Percentiles rank a stretch among this genome's conserved stretches.
Evolutionary conservation across 192 early-diverging fungal genomes (phyloP).

Genomic region (Coemansia sp.): DNA sequence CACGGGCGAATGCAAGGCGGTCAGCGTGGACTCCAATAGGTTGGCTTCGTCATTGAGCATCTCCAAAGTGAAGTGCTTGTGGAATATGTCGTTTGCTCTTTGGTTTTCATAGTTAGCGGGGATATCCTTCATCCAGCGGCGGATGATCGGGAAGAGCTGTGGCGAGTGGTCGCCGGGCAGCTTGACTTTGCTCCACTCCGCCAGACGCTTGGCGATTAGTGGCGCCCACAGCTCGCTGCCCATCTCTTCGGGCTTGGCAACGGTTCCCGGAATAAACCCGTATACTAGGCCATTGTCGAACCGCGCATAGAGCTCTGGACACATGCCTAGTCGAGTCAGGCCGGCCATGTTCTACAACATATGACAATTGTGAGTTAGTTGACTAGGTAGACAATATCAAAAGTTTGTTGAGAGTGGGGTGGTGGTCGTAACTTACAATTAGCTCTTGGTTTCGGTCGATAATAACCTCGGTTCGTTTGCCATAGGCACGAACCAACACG

Average conservation of each 20-base stretch:
- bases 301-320: constrained; percentile 79
- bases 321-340: constrained; percentile 68
- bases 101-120: constrained; percentile 29
- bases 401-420: neutral
- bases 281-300: constrained; percentile 95
- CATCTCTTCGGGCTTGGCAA: constrained; percentile 77
- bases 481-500: constrained; percentile 87
- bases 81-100: constrained; percentile 33
- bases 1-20: constrained; percentile 69
- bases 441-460: constrained; percentile 90
- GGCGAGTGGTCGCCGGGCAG: constrained; percentile 54
- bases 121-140: constrained; percentile 48
- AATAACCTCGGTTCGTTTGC: constrained; percentile 81
- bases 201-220: constrained; percentile 78
- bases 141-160: constrained; percentile 40
- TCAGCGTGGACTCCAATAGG: constrained; percentile 60
- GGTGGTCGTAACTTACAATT: constrained; percentile 58
- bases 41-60: constrained; percentile 48
- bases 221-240: constrained; percentile 67
- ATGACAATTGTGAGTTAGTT: neutral
- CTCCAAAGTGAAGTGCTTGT: constrained; percentile 26
- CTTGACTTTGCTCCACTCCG: constrained; percentile 78
- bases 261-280: constrained; percentile 79
- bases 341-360: constrained; percentile 76
- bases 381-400: neutral